Evolutionary conservation across 2,329 filamentous ascomycete genomes (phyloP).

Genomic region (Pseudopithomyces chartarum): DNA sequence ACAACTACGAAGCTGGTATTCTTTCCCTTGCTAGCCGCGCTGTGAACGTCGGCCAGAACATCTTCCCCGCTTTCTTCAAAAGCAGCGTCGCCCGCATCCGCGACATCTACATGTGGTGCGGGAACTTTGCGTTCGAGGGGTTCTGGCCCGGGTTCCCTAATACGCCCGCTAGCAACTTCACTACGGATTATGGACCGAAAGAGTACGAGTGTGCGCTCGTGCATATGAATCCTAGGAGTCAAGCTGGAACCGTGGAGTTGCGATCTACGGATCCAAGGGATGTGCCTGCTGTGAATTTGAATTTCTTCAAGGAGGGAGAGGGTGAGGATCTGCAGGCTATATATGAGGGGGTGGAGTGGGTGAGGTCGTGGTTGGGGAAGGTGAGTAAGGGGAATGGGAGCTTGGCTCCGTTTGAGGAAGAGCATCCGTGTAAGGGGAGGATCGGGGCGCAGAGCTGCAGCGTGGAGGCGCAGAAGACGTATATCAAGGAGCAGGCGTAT

Average conservation of each 20-base stretch:
- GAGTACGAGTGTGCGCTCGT: slow-evolving; percentile 45
- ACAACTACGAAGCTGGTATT: slow-evolving; percentile 56
- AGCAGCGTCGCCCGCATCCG: slow-evolving; percentile 24
- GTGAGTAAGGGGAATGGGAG: slow-evolving; percentile 30
- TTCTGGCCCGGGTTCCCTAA: slow-evolving; percentile 35
- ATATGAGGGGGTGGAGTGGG: slow-evolving; percentile 61
- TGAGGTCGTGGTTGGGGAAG: slow-evolving; percentile 47
- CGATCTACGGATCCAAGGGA: slow-evolving; percentile 67
- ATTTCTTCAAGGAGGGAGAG: slow-evolving; percentile 47
- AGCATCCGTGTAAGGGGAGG: slow-evolving; percentile 58
- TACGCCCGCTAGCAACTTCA: slow-evolving; percentile 24
- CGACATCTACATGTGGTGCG: slow-evolving; percentile 39
- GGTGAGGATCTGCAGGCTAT: slow-evolving; percentile 58
- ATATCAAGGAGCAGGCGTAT: slow-evolving; percentile 25
- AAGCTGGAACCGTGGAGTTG: slow-evolving; percentile 65
- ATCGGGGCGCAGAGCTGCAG: slow-evolving; percentile 56
- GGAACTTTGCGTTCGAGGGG: slow-evolving; percentile 31
- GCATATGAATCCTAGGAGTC: slow-evolving; percentile 65
- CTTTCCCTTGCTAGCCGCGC: slow-evolving; percentile 23
- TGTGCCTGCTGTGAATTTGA: slow-evolving; percentile 60
- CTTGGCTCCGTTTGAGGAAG: slow-evolving; percentile 50
- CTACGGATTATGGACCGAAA: slow-evolving; percentile 22
- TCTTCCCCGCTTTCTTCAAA: slow-evolving; percentile 35
- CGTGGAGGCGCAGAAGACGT: slow-evolving; percentile 33
- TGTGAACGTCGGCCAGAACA: slow-evolving; percentile 33